Base-by-base conservation (phyloP, 352 stramenopile genomes). In the Pythium phragmiticola region DNA sequence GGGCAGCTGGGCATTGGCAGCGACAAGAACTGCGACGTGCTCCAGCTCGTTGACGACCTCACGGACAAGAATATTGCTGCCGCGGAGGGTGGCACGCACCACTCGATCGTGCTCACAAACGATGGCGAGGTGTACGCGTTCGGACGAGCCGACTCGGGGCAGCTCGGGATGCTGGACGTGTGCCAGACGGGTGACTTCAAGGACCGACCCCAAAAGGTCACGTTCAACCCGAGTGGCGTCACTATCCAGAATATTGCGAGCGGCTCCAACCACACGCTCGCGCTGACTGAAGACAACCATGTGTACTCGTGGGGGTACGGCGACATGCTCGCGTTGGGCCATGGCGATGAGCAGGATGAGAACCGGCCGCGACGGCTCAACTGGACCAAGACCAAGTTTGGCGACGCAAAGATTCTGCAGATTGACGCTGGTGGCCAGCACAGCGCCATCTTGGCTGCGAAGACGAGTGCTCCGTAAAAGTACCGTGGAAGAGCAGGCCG, bases 1-100 rank as follows among this genome's bases (percentile, higher is more conserved):
- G 97, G 96, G 11, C 97, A 99, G 71, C 67, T 99, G 21, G 97
- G 97, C n/a, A 75, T 98, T 46, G 94, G 95, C 17, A 87, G 90
- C 72, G 89, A 78, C 33, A 80, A 82, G 30, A 94, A 94, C 68
- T 82, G 74, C 60, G 64, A 57, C 5, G 76, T 83, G 53, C 62
- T 90, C 43, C 79, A 90, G 64, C 80, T 94, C 46, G 85, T 94
- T n/a, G 82, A 91, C 19, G 74, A 85, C 53, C 64, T 94, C 2
- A 81, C 74, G 51, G 57, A 68, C 68, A 75, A 83, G 66, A 93
- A 91, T 48, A 62, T 92, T 14, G 73, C 76, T 30, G 57, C 62
- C n/a, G 81, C 98, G n/a, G 87, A 92, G 14, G 95, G 81, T 43
- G 96, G 96, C 11, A 84, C 77, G n/a, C 89, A 98, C 69, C 89